Evolutionary conservation across 495 filamentous ascomycete species (phyloP).

Genomic region (Podospora pseudopauciseta): DNA sequence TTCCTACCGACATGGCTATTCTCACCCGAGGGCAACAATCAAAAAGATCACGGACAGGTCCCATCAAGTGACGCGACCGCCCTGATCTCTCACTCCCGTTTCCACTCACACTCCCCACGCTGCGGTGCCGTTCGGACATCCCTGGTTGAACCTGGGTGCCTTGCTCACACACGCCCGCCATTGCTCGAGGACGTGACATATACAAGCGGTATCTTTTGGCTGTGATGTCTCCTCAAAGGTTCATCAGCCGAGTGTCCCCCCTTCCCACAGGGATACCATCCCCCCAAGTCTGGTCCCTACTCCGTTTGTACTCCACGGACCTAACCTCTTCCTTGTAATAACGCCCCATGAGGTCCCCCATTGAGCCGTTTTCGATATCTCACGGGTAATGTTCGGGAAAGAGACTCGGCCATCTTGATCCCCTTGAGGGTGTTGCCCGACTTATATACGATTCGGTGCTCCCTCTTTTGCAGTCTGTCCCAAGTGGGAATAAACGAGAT

Average conservation of each 20-base stretch:
- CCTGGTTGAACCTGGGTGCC: constrained; percentile 20
- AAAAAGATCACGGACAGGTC: constrained; percentile 17
- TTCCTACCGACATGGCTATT: constrained; percentile 43
- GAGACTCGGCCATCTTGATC: not conserved
- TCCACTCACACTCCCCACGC: constrained; percentile 27
- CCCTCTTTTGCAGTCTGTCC: constrained; percentile 2
- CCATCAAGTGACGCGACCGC: constrained; percentile 34
- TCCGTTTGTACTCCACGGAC: constrained; percentile 14
- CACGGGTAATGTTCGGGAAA: constrained; percentile 25
- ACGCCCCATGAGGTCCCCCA: constrained; percentile 9
- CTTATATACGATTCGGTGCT: constrained; percentile 18
- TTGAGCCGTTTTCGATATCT: constrained; percentile 18
- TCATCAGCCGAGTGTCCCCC: constrained; percentile 9
- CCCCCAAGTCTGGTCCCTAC: constrained; percentile 9
- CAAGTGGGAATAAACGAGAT: not conserved
- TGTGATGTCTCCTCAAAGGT: constrained; percentile 7
- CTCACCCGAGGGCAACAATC: constrained; percentile 26
- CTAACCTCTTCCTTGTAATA: constrained; percentile 1
- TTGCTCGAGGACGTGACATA: constrained; percentile 18
- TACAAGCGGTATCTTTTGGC: constrained; percentile 14
- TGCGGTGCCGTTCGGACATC: constrained; percentile 32
- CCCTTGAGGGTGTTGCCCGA: not conserved
- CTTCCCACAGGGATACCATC: not conserved
- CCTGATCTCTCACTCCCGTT: constrained; percentile 14
- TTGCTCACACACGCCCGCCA: constrained; percentile 9